Conservation (phyloP, 306 rosid species). For the Prunus dulcis region DNA sequence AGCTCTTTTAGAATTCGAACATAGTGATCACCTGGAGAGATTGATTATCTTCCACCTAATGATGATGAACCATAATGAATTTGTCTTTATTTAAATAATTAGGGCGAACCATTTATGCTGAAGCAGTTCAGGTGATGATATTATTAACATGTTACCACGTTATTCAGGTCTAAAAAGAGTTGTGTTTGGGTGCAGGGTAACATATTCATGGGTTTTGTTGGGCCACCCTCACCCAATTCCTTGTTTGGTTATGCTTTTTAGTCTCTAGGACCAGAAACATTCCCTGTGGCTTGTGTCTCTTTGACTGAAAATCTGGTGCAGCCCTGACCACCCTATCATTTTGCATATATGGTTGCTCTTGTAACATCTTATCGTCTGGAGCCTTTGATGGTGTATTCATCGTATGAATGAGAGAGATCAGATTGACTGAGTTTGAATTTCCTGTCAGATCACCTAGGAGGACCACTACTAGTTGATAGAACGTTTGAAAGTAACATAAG, state of each 20-base stretch:
- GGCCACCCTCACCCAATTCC: slow-evolving; percentile 27
- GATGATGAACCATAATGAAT: slow-evolving; percentile 55
- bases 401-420: background rate
- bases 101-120: slow-evolving; percentile 9
- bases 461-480: background rate
- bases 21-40: slow-evolving; percentile 37
- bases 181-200: slow-evolving; percentile 39
- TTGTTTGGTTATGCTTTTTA: slow-evolving; percentile 32
- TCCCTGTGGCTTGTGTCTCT: slow-evolving; percentile 62
- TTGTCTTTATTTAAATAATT: slow-evolving; percentile 49
- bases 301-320: slow-evolving; percentile 37
- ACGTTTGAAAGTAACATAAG: slow-evolving; percentile 8
- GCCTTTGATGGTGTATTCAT: background rate
- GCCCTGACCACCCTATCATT: background rate
- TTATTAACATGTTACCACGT: slow-evolving; percentile 1
- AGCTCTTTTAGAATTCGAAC: slow-evolving; percentile 38
- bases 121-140: background rate
- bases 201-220: slow-evolving; percentile 57
- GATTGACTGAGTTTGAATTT: background rate
- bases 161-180: slow-evolving; percentile 23
- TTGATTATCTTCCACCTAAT: slow-evolving; percentile 52
- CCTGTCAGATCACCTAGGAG: background rate
- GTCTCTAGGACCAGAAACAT: slow-evolving; percentile 61
- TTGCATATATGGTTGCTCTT: background rate
- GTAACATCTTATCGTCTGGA: background rate